phyloP scores from a whole-genome alignment of 805 yeast genomes.

The Wickerhamomyces ciferrii region DNA sequence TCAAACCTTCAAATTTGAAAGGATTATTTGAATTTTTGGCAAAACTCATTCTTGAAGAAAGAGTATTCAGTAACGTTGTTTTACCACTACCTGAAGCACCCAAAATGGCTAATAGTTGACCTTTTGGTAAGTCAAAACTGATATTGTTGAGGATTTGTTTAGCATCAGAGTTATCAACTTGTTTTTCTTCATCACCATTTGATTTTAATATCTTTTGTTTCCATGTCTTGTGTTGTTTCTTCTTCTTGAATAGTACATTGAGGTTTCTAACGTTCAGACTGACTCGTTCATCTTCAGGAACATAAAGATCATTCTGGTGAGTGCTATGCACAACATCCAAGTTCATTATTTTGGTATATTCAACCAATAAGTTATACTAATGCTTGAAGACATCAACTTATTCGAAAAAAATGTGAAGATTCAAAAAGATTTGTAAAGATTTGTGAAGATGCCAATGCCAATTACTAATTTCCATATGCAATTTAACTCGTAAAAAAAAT shows the following conservation, averaged over 20 bases:
- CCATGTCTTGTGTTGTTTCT: too few relatives aligned
- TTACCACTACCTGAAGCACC: conserved; percentile 92
- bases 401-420: too few relatives aligned
- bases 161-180: conserved; percentile 2
- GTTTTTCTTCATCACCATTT: not conserved
- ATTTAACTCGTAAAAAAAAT: too few relatives aligned
- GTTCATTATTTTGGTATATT: too few relatives aligned
- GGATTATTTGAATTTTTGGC: conserved; percentile 29
- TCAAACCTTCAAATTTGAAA: conserved; percentile 37
- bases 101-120: conserved; percentile 72
- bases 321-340: not conserved
- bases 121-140: conserved; percentile 50
- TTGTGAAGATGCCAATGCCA: too few relatives aligned
- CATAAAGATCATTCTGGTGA: not conserved
- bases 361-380: too few relatives aligned
- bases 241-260: conserved; percentile 3
- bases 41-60: conserved; percentile 46
- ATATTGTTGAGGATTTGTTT: conserved; percentile 36
- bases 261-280: conserved; percentile 4
- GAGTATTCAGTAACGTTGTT: conserved; percentile 68
- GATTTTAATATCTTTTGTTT: too few relatives aligned
- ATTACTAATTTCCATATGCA: too few relatives aligned
- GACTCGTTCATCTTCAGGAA: conserved; percentile 3
- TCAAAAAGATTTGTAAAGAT: too few relatives aligned
- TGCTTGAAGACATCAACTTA: too few relatives aligned